Conservation (phyloP, 306 rosid species). For the Cicer arietinum region DNA sequence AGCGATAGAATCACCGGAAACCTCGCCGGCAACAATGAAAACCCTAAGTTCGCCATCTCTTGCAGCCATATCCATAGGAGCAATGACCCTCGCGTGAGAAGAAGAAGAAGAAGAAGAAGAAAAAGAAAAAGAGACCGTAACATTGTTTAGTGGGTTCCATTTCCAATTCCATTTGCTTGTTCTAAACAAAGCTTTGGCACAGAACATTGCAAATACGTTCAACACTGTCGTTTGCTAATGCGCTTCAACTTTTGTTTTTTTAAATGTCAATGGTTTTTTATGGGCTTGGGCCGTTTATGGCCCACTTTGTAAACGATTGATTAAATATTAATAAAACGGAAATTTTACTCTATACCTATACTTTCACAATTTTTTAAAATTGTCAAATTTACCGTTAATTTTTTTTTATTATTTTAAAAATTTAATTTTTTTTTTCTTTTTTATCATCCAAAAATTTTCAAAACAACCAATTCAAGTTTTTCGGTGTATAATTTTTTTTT, state of each 20-base stretch:
- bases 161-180: constrained; percentile 30
- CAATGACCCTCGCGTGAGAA: background rate
- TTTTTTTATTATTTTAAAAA: no score
- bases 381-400: no score
- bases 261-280: no score
- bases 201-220: constrained; percentile 31
- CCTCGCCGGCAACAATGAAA: constrained; percentile 86
- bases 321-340: no score
- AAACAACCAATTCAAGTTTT: no score
- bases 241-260: background rate
- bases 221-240: background rate
- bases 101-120: constrained; percentile 11
- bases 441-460: no score
- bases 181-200: constrained; percentile 45
- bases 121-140: constrained; percentile 44
- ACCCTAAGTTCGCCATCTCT: constrained; percentile 83
- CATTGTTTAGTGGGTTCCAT: constrained; percentile 38
- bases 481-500: no score
- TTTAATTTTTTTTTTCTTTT: no score
- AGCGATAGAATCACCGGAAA: constrained; percentile 88
- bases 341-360: no score
- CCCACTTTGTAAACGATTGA: no score
- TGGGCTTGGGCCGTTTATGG: no score
- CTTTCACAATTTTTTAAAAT: no score
- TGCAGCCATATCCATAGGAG: constrained; percentile 59